Conservation (phyloP, 257 asterid species). For the Marsdenia floribunda region DNA sequence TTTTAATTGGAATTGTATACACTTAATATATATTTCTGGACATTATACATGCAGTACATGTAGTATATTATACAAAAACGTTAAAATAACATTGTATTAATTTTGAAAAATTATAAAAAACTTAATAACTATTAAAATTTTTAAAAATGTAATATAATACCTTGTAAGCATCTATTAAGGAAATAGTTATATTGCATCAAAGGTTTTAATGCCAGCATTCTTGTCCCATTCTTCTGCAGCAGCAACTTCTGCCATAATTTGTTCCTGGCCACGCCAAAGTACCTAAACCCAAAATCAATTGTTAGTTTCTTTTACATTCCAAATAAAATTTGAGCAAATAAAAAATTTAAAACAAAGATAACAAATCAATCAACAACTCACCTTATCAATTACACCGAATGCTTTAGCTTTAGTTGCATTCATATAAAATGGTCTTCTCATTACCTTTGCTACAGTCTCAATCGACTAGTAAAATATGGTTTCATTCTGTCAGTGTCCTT, state of each 20-base stretch:
- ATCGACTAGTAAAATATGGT: slow-evolving; percentile 42
- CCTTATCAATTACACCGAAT: slow-evolving; percentile 88
- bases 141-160: slow-evolving; percentile 12
- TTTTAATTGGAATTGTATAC: not conserved
- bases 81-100: too few relatives aligned
- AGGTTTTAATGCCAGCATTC: slow-evolving; percentile 53
- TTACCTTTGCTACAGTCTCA: slow-evolving; percentile 59
- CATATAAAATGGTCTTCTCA: slow-evolving; percentile 78
- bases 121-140: too few relatives aligned
- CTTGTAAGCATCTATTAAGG: slow-evolving; percentile 19
- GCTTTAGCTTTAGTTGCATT: slow-evolving; percentile 65
- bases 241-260: slow-evolving; percentile 61
- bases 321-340: not conserved
- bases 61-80: too few relatives aligned
- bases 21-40: too few relatives aligned
- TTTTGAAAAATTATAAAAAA: too few relatives aligned
- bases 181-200: slow-evolving; percentile 50
- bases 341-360: not conserved
- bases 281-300: slow-evolving; percentile 45
- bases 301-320: slow-evolving; percentile 1
- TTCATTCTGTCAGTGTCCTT: slow-evolving; percentile 11
- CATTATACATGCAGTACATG: too few relatives aligned
- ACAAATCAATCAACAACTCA: slow-evolving; percentile 22
- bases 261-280: slow-evolving; percentile 78
- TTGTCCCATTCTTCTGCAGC: slow-evolving; percentile 77